phyloP scores from a whole-genome alignment of 2,329 filamentous ascomycete genomes.

The Akanthomyces muscarius region DNA sequence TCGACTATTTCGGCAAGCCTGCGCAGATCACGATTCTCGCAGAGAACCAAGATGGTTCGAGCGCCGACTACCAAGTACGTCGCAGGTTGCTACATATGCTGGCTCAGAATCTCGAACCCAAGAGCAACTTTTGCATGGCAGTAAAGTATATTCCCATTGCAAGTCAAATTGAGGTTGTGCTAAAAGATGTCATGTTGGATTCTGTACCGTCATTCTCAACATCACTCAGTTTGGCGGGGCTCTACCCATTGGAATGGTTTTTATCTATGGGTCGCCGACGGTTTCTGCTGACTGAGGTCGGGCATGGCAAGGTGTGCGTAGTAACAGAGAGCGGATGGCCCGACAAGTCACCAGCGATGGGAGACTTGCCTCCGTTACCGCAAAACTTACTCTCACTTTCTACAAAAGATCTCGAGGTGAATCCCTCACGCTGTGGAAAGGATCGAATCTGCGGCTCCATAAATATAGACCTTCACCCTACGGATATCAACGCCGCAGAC shows the following conservation, averaged over 20 bases:
- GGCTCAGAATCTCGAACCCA: neutral
- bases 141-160: neutral
- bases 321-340: neutral
- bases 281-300: neutral
- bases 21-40: neutral
- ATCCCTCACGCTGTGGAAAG: neutral
- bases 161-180: slow-evolving; percentile 1
- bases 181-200: neutral
- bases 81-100: neutral
- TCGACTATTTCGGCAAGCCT: slow-evolving; percentile 3
- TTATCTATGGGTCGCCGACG: neutral
- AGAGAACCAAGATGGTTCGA: neutral
- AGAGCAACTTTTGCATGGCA: neutral
- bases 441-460: neutral
- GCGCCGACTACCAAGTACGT: neutral
- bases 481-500: neutral
- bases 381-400: neutral
- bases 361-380: neutral
- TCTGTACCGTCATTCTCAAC: neutral
- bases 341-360: neutral
- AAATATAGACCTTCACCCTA: neutral
- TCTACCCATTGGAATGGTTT: neutral
- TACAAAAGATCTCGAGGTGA: neutral
- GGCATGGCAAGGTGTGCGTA: neutral
- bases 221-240: neutral